A percentile compares a stretch with the other conserved stretches of the same genome.
These are phyloP conservation scores for Dalechampia spathulata DNA, from an alignment of 441 rosid species.

Conservation along the genomic window DNA sequence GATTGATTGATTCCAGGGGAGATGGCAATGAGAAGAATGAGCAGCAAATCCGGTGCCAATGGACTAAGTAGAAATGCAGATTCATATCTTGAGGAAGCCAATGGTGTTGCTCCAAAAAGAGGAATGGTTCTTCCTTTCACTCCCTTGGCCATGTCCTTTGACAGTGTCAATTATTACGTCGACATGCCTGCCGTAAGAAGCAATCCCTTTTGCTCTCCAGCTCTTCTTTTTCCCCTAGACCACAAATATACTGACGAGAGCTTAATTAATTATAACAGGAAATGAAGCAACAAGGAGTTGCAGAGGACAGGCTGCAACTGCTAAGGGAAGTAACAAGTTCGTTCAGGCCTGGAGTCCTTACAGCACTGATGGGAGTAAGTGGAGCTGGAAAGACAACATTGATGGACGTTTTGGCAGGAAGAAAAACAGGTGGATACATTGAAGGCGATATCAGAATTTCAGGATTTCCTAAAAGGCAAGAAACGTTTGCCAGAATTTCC, in stretches of 20 bases:
- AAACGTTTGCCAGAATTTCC: constrained; percentile 27
- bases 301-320: constrained; percentile 61
- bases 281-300: constrained; percentile 67
- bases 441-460: constrained; percentile 77
- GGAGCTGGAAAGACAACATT: constrained; percentile 97
- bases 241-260: neutral
- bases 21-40: constrained; percentile 17
- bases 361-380: constrained; percentile 93
- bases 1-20: constrained; percentile 6
- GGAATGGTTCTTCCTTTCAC: constrained; percentile 96
- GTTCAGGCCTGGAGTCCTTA: constrained; percentile 82
- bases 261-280: constrained; percentile 38
- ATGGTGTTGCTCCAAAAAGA: constrained; percentile 44
- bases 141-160: constrained; percentile 78
- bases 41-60: constrained; percentile 22
- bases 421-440: constrained; percentile 82
- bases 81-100: constrained; percentile 27
- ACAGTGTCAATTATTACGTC: constrained; percentile 61
- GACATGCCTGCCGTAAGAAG: constrained; percentile 78
- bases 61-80: constrained; percentile 28
- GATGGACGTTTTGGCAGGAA: constrained; percentile 93
- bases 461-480: constrained; percentile 64
- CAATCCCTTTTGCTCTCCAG: neutral
- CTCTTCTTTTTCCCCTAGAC: neutral
- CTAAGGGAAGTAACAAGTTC: constrained; percentile 65